Conservation (phyloP, 75 land plant species). For the Gnetum montanum region DNA sequence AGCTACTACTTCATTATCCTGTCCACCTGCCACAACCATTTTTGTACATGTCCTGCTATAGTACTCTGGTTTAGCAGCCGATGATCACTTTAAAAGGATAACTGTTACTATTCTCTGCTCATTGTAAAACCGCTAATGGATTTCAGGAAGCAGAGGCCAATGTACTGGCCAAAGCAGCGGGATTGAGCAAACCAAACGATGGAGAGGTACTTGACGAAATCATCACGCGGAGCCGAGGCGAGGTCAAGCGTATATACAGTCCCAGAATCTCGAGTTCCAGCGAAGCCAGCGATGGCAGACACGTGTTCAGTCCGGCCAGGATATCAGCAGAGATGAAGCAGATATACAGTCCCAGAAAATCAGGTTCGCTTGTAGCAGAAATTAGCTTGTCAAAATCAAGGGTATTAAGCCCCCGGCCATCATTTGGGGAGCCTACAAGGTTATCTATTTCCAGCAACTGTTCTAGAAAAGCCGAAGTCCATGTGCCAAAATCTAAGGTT, state of each 20-base stretch:
- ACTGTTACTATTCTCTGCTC: too few relatives aligned
- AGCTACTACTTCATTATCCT: too few relatives aligned
- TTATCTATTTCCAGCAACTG: not conserved
- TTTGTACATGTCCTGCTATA: too few relatives aligned
- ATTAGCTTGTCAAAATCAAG: not conserved
- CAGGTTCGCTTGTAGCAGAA: not conserved
- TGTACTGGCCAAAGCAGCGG: constrained; percentile 2
- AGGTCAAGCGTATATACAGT: constrained; percentile 45
- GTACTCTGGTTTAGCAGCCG: too few relatives aligned
- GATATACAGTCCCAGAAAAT: not conserved
- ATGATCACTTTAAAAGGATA: too few relatives aligned
- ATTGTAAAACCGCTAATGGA: not conserved
- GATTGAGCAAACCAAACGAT: constrained; percentile 12
- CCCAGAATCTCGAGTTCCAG: constrained; percentile 43
- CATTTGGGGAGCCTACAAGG: not conserved
- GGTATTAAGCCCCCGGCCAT: not conserved
- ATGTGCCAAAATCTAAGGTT: not conserved
- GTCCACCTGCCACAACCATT: not conserved
- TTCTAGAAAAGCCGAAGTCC: not conserved
- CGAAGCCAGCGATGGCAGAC: constrained; percentile 7
- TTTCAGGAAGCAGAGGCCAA: constrained; percentile 6
- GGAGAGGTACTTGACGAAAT: constrained; percentile 64
- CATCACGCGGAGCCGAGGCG: constrained; percentile 73
- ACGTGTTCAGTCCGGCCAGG: constrained; percentile 13
- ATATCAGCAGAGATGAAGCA: not conserved